These are phyloP conservation scores for Sporisorium reilianum DNA, from an alignment of 1,284 basidiomycete genomes.

Conservation along the genomic window DNA sequence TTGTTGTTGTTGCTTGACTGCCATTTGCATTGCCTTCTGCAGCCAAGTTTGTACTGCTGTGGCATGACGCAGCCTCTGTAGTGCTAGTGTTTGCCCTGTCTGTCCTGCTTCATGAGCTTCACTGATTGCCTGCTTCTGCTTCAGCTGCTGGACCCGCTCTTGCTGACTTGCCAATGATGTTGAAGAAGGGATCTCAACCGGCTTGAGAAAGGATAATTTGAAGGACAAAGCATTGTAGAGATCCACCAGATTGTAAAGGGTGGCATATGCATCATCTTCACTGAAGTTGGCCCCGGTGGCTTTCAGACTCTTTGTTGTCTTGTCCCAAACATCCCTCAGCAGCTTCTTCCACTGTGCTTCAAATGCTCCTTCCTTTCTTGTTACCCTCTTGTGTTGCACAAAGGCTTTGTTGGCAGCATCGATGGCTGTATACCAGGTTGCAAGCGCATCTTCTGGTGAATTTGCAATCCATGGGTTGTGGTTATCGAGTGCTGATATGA, in stretches of 20 bases:
- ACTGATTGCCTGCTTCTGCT: conserved; percentile 1
- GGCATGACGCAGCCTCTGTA: not conserved
- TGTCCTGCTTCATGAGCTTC: conserved; percentile 1
- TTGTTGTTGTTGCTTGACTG: not conserved
- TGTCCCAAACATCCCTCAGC: conserved; percentile 4
- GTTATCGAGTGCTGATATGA: conserved; percentile 6
- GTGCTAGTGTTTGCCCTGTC: conserved; percentile 7
- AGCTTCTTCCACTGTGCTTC: conserved; percentile 8
- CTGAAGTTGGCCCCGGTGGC: conserved; percentile 10
- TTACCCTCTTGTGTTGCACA: not conserved
- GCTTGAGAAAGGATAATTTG: conserved; percentile 8
- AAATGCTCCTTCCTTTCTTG: conserved; percentile 4
- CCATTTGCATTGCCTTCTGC: not conserved
- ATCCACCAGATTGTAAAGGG: conserved; percentile 7
- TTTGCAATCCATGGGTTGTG: conserved; percentile 6
- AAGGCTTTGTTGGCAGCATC: not conserved
- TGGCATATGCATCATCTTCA: not conserved
- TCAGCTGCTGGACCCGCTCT: not conserved
- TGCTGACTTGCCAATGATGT: not conserved
- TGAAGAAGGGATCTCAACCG: not conserved
- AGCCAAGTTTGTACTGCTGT: not conserved
- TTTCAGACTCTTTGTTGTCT: not conserved
- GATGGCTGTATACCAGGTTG: not conserved
- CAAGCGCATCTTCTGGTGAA: not conserved
- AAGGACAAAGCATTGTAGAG: conserved; percentile 1